Evolutionary conservation across 176 grass and related monocot species (phyloP), one percentile per base, ranked within the genome.

Genomic region (Hordeum vulgare): DNA sequence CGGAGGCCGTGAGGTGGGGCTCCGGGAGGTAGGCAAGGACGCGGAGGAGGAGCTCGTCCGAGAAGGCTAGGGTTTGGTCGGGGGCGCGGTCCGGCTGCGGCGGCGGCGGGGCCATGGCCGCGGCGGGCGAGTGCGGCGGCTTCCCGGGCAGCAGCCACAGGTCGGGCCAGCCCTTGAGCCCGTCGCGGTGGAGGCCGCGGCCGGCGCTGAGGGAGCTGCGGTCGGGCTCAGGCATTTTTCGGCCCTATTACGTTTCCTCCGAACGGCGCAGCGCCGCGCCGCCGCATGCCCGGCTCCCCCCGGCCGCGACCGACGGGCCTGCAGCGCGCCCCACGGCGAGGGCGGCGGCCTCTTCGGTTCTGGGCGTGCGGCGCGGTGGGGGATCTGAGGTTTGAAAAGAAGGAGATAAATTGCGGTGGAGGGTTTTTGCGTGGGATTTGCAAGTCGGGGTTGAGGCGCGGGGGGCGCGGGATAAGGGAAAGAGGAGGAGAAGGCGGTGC

Each of bases 11-110:
- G 70, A 91, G 85, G 75, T 84, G 62, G 25, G 88, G 66, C 74
- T 90, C 87, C 45, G 93, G 90, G 36, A 92, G 81, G 69, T 79
- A 86, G 61, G 89, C 81, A 39, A 94, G 87, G 47, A 92, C 73
- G 79, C 79, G 87, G 82, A 90, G 82, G 54, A 94, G 93, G 4
- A 92, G 74, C 82, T 44, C 85, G 75, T 94, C 90, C 36, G 93
- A 77, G 61, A 92, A 83, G 70, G 75, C 85, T 90, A 85, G 87
- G 74, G 85, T 90, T 87, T 85, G 74, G 41, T 94, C 84, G 1
- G 66, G 54, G 29, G 56, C 47, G 72, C 51, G 66, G 37, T 76
- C 61, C 63, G 51, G 51, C 51, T 6, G 7, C 7, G 39, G 39
- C 8, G 9, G 7, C 39, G 37, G 51, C 51, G 45, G 14, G 45